Percentiles rank a stretch among this genome's conserved stretches.
phyloP scores from a whole-genome alignment of 371 early-diverging fungal species.

The Syncephalastrum contaminatum region DNA sequence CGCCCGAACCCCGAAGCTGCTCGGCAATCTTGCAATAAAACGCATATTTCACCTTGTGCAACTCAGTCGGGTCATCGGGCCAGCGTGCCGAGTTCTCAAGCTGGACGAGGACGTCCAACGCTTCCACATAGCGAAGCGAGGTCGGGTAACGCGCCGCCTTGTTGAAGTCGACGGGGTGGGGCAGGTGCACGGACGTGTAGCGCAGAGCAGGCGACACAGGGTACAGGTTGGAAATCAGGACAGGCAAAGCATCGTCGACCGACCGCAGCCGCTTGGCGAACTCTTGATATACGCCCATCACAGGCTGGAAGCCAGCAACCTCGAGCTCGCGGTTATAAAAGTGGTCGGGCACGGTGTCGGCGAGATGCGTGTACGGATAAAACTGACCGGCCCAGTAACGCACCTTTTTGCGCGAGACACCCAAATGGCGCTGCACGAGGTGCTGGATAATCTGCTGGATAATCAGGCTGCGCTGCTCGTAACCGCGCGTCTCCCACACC shows the following conservation, averaged over 20 bases:
- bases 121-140: slow-evolving; percentile 65
- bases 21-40: slow-evolving; percentile 73
- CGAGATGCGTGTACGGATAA: slow-evolving; percentile 53
- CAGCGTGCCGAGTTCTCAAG: slow-evolving; percentile 84
- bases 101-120: slow-evolving; percentile 78
- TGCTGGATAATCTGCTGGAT: slow-evolving; percentile 78
- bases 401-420: slow-evolving; percentile 42
- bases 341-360: slow-evolving; percentile 46
- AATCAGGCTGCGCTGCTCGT: slow-evolving; percentile 73
- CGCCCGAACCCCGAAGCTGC: slow-evolving; percentile 47
- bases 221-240: slow-evolving; percentile 70
- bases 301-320: slow-evolving; percentile 66
- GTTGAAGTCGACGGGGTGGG: slow-evolving; percentile 67
- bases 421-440: slow-evolving; percentile 72
- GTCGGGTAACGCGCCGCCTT: slow-evolving; percentile 42
- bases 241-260: slow-evolving; percentile 73
- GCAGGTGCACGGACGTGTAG: slow-evolving; percentile 74
- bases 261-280: slow-evolving; percentile 68
- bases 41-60: slow-evolving; percentile 90
- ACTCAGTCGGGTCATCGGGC: slow-evolving; percentile 86
- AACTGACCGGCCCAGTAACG: slow-evolving; percentile 73
- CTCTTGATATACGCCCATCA: slow-evolving; percentile 66
- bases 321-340: slow-evolving; percentile 51
- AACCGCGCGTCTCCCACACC: slow-evolving; percentile 75
- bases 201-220: slow-evolving; percentile 70